phyloP scores from a whole-genome alignment of 108 stramenopile genomes.

The Skeletonema grethae region DNA sequence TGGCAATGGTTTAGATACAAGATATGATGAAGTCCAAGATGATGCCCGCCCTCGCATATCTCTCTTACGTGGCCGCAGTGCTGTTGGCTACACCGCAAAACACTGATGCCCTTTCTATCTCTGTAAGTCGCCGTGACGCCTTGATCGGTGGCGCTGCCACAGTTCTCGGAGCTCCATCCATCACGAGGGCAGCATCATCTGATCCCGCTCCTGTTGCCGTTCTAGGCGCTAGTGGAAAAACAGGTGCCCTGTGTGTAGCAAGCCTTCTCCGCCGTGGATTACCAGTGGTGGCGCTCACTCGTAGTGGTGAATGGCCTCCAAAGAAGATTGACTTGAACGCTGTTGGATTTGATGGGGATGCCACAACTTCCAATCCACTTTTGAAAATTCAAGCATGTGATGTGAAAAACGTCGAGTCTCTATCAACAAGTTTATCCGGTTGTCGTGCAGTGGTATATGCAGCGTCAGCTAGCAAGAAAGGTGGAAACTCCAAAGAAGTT shows the following conservation, averaged over 20 bases:
- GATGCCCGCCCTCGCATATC: background rate
- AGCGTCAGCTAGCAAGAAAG: constrained; percentile 56
- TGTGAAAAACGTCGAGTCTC: constrained; percentile 30
- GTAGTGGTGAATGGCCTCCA: constrained; percentile 32
- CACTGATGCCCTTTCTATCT: constrained; percentile 5
- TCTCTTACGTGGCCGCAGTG: background rate
- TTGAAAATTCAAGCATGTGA: constrained; percentile 32
- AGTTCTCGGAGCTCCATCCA: constrained; percentile 1
- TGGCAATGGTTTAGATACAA: no score
- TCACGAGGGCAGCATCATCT: background rate
- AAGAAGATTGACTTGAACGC: constrained; percentile 16
- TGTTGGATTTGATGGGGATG: constrained; percentile 18
- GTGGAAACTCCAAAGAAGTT: constrained; percentile 37
- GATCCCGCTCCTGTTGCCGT: constrained; percentile 44
- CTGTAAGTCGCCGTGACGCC: constrained; percentile 13
- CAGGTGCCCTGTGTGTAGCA: constrained; percentile 47
- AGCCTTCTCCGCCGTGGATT: constrained; percentile 39
- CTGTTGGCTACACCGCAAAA: background rate
- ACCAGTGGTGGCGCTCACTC: constrained; percentile 32
- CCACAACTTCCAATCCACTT: background rate
- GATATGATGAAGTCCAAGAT: no score
- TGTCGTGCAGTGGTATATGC: constrained; percentile 55
- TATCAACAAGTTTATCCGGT: constrained; percentile 16
- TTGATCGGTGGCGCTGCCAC: constrained; percentile 18
- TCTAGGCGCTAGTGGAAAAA: constrained; percentile 51